A percentile compares a stretch with the other conserved stretches of the same genome.
These are phyloP conservation scores for Albizia julibrissin DNA, from an alignment of 306 rosid species.

Conservation along the genomic window DNA sequence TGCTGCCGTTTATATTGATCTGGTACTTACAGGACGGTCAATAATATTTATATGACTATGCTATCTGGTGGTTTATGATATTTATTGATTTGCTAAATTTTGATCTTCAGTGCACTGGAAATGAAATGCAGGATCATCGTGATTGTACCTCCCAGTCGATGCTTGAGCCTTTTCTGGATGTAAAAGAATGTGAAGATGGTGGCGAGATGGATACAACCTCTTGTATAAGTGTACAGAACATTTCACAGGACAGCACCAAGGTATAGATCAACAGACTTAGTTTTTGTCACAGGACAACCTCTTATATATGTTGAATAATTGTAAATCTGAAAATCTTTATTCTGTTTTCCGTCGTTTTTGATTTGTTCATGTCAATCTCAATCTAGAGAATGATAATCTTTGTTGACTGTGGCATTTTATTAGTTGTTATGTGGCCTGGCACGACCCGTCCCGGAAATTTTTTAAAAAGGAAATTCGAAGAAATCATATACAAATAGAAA, in stretches of 20 bases:
- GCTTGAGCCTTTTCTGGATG: slow-evolving; percentile 41
- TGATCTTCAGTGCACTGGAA: slow-evolving; percentile 41
- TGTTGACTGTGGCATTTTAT: slow-evolving; percentile 3
- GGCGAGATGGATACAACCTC: slow-evolving; percentile 37
- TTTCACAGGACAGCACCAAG: slow-evolving; percentile 41
- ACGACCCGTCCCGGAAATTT: background rate
- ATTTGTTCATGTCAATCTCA: background rate
- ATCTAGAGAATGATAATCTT: background rate
- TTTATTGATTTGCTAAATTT: slow-evolving; percentile 21
- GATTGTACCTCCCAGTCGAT: slow-evolving; percentile 31
- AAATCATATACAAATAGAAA: background rate
- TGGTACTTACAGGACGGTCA: background rate
- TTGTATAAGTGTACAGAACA: slow-evolving; percentile 36
- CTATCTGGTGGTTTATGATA: background rate
- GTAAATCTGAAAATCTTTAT: slow-evolving; percentile 2
- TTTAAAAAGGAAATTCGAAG: background rate
- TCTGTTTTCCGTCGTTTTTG: background rate
- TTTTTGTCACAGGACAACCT: background rate
- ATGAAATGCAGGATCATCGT: slow-evolving; percentile 30
- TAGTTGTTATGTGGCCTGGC: slow-evolving; percentile 18
- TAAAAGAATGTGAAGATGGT: slow-evolving; percentile 32
- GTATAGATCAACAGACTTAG: slow-evolving; percentile 33
- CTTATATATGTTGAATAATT: background rate
- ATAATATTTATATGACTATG: slow-evolving; percentile 10
- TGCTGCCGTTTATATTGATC: slow-evolving; percentile 6